Percentiles rank a stretch among this genome's conserved stretches.
These are phyloP conservation scores for Sporothrix mexicana DNA, from an alignment of 2,329 filamentous ascomycete genomes.

Conservation along the genomic window DNA sequence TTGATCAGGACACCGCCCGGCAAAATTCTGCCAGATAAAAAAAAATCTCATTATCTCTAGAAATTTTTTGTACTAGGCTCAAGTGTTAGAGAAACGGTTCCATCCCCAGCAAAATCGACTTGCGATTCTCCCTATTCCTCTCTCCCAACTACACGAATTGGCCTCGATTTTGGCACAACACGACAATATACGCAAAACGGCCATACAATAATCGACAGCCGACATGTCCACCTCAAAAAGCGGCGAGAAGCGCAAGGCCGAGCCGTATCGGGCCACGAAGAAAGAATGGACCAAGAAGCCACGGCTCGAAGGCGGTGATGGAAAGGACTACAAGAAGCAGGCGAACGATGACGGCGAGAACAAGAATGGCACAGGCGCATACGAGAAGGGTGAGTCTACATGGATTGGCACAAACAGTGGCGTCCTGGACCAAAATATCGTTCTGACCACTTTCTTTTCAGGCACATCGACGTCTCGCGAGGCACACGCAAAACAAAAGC, in stretches of 20 bases:
- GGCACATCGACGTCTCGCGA: constrained; percentile 69
- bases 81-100: constrained; percentile 24
- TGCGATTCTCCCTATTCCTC: neutral
- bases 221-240: constrained; percentile 57
- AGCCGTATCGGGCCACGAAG: constrained; percentile 51
- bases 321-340: constrained; percentile 39
- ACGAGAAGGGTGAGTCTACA: constrained; percentile 27
- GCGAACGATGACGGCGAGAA: constrained; percentile 39
- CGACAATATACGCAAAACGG: constrained; percentile 8
- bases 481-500: constrained; percentile 91
- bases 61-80: constrained; percentile 32
- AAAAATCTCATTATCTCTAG: constrained; percentile 29
- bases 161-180: constrained; percentile 21
- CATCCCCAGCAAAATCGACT: constrained; percentile 14
- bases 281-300: constrained; percentile 59
- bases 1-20: constrained; percentile 44
- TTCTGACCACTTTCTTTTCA: neutral
- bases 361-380: constrained; percentile 16
- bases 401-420: neutral
- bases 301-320: constrained; percentile 51
- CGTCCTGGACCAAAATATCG: too few relatives aligned
- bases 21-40: constrained; percentile 37
- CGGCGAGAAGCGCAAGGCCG: constrained; percentile 64
- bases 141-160: neutral
- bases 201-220: neutral